Base-by-base conservation (phyloP, 139 green algal species). In the Mesotaenium endlicherianum region DNA sequence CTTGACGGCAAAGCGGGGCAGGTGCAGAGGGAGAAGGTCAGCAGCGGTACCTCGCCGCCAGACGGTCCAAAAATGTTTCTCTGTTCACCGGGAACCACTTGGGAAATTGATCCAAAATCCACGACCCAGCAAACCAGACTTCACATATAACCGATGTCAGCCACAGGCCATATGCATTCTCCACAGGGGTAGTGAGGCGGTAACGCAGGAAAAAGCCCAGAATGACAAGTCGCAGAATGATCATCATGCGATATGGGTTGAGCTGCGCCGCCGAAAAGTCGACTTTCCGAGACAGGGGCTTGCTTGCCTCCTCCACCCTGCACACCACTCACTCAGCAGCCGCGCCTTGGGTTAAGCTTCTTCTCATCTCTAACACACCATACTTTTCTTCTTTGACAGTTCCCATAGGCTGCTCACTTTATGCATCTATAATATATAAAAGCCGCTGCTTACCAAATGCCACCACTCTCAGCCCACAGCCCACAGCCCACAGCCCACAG, bases 101-200 rank as follows among this genome's bases (percentile, higher is more conserved):
- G 1, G 80, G 78, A 44, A 83, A 84, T 34, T 84, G 80, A 86
- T 86, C 80, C 3, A 86, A 40, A 40, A 86, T 76, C 80, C 80
- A 86, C n/a, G 80, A 86, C 31, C 87, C 42, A 36, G 42, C 40
- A n/a, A 86, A 86, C 80, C 80, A 86, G 59, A 86, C 38, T 75
- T 86, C 80, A 69, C 80, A 86, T 26, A 83, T 75, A 1, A 86
- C 42, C 36, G 70, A 84, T 31, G 50, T 78, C 14, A 83, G 31
- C 80, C 80, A 86, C 2, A 86, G 80, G 30, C 70, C 8, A 11
- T 70, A 86, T 17, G 80, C 71, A 6, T 44, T 70, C 4, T 16
- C 14, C 14, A 59, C 53, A 30, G 80, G 80, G 80, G 75, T 86
- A 0, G 47, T n/a, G 43, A 84, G 42, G 5, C 80, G 80, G 36